Base-by-base conservation (phyloP, 805 yeast genomes). In the Ogataea pini region DNA sequence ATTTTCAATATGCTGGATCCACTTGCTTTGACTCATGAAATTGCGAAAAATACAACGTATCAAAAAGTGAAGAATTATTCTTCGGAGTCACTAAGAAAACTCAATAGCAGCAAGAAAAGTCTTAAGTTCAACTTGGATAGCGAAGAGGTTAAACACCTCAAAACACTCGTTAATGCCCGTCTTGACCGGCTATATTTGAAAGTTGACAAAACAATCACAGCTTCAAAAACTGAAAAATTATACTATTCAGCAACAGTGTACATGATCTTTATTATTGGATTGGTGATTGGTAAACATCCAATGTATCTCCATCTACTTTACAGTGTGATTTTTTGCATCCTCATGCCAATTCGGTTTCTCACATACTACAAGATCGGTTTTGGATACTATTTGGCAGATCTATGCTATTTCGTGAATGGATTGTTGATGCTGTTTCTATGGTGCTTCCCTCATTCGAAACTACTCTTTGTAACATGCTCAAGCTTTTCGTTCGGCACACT, bases 361-460 rank as follows among this genome's bases (percentile, higher is more conserved):
- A 81, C 94, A 1, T 92, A 88, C 69, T 86, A 83, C 70, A 87
- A 86, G 65, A 77, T 74, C 43, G 79, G 88, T 7, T 89, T 77
- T 69, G 96, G 91, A 51, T 92, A 87, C 66, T 92, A 83, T 64
- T 72, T 94, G 61, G 97, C 96, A 0, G 98, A 92, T 67, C 74
- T 92, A 56, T 92, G 99, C 68, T 92, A 92, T 67, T 94, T 85
- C 64, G 97, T 87, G 38, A 94, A 92, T 61, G 57, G 80, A 10
- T 68, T 92, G 49, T 69, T 87, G 42, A 59, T 91, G 56, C 54
- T 81, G 1, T 92, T 80, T 61, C 76, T 92, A 27, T 92, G 98
- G 98, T 72, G 82, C 4, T 82, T 83, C 52, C 97, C 99, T 0
- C 60, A 73, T 28, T 87, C 96, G 2, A 73, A 75, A 33, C 78